Evolutionary conservation across 352 stramenopile species (phyloP).

Genomic region (Globisporangium acanthophoron): DNA sequence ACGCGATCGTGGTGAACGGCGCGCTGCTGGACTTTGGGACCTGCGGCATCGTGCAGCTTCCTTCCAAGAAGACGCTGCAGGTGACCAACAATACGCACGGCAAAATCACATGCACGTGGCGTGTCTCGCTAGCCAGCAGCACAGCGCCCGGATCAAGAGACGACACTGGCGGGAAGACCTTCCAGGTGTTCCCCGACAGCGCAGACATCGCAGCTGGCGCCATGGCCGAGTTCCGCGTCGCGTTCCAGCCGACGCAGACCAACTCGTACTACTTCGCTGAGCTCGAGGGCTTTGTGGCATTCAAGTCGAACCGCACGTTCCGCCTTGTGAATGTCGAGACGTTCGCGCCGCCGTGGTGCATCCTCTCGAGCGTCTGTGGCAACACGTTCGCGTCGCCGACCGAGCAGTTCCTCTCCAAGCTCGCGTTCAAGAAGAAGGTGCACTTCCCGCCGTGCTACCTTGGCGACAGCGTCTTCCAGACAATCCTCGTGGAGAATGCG

Average conservation of each 20-base stretch:
- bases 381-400: conserved; percentile 84
- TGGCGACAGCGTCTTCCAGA: conserved; percentile 88
- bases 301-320: conserved; percentile 93
- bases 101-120: conserved; percentile 81
- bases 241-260: conserved; percentile 61
- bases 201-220: conserved; percentile 77
- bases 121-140: conserved; percentile 31
- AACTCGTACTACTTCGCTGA: conserved; percentile 91
- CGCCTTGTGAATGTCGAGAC: conserved; percentile 90
- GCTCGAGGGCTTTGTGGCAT: conserved; percentile 84
- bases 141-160: background rate
- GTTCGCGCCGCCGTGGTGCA: conserved; percentile 88
- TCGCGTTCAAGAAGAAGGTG: conserved; percentile 53
- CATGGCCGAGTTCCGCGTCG: conserved; percentile 75
- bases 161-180: conserved; percentile 17
- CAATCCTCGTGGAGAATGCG: conserved; percentile 78
- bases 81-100: conserved; percentile 86
- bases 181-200: conserved; percentile 68
- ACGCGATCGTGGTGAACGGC: conserved; percentile 38
- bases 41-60: conserved; percentile 45
- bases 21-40: conserved; percentile 78
- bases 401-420: conserved; percentile 88
- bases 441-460: conserved; percentile 86
- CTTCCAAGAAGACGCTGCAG: conserved; percentile 62
- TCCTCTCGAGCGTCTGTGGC: conserved; percentile 65